phyloP scores from a whole-genome alignment of 148 eudicot genomes.

The Rhododendron henanense region DNA sequence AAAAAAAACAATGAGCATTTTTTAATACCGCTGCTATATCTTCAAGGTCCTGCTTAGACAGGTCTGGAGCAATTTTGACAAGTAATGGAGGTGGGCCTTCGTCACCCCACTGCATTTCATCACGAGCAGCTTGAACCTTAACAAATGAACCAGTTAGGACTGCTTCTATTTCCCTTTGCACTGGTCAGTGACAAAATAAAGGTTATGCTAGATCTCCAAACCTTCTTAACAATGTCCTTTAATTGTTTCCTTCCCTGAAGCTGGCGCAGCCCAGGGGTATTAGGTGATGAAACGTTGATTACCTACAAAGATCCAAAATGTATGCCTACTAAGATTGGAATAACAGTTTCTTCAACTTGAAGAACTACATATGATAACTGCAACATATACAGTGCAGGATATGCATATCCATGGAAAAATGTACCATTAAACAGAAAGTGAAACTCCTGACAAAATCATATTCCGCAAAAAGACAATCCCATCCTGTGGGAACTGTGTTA shows the following conservation, averaged over 20 bases:
- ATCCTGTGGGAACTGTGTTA: neutral
- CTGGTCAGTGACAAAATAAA: neutral
- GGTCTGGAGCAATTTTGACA: constrained; percentile 96
- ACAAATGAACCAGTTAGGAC: constrained; percentile 8
- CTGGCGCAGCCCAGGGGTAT: constrained; percentile 96
- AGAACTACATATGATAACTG: neutral
- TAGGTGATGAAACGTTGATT: constrained; percentile 92
- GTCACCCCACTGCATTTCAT: constrained; percentile 99
- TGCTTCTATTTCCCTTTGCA: neutral
- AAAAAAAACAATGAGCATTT: constrained; percentile 5
- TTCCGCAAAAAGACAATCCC: neutral
- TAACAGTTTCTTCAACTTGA: neutral
- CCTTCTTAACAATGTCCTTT: constrained; percentile 98
- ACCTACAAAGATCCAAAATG: constrained; percentile 40
- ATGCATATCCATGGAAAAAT: neutral
- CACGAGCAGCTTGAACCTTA: constrained; percentile 98
- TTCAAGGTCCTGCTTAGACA: constrained; percentile 96
- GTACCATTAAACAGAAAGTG: neutral
- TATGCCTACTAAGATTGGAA: neutral
- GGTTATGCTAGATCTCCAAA: constrained; percentile 17
- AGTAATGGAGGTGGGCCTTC: constrained; percentile 98
- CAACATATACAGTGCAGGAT: neutral
- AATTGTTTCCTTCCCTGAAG: constrained; percentile 98
- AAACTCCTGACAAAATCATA: neutral
- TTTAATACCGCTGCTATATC: constrained; percentile 86